Percentiles rank a stretch among this genome's conserved stretches.
These are phyloP conservation scores for Gossypium thurberi DNA, from an alignment of 345 rosid species.

Conservation along the genomic window DNA sequence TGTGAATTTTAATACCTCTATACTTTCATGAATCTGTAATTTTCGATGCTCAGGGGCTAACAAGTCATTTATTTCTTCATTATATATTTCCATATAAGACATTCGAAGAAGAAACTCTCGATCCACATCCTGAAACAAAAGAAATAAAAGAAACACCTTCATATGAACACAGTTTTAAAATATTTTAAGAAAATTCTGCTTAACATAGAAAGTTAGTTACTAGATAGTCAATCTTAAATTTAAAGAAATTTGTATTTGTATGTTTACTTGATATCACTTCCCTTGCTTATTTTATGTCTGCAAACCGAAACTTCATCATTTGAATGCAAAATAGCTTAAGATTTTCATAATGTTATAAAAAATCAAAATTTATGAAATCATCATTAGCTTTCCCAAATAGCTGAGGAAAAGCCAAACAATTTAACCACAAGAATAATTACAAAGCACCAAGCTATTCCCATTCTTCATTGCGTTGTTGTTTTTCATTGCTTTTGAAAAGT, in stretches of 20 bases:
- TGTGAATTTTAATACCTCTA: conserved; percentile 45
- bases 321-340: not conserved
- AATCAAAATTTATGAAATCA: not conserved
- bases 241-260: not conserved
- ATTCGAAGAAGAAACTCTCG: conserved; percentile 90
- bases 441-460: not conserved
- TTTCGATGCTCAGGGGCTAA: conserved; percentile 90
- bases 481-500: too few species aligned
- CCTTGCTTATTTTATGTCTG: not conserved
- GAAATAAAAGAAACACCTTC: not conserved
- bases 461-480: too few species aligned
- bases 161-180: not conserved
- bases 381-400: not conserved
- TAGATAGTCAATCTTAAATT: not conserved
- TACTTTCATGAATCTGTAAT: conserved; percentile 83
- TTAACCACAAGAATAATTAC: not conserved
- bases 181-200: not conserved
- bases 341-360: not conserved
- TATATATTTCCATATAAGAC: conserved; percentile 95
- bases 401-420: not conserved
- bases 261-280: not conserved
- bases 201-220: not conserved
- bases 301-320: not conserved
- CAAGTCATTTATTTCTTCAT: conserved; percentile 88
- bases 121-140: conserved; percentile 41